phyloP scores from a whole-genome alignment of 2,329 filamentous ascomycete genomes.

The Penicillium janthinellum region DNA sequence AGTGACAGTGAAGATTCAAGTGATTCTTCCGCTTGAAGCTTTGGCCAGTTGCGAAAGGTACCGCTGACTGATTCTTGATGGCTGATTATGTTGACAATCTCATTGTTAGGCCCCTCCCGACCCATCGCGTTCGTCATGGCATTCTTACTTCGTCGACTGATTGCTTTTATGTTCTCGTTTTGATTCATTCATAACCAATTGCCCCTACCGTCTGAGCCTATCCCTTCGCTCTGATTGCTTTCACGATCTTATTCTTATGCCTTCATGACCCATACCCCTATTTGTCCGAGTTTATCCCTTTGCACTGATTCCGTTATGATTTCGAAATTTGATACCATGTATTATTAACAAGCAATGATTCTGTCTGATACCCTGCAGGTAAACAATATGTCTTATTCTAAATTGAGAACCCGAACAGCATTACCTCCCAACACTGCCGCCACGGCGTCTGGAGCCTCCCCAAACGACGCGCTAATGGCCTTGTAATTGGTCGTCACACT shows the following conservation, averaged over 20 bases:
- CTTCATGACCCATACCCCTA: no score
- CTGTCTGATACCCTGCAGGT: background rate
- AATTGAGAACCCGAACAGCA: slow-evolving; percentile 45
- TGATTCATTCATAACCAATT: no score
- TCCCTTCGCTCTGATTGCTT: no score
- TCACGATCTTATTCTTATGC: no score
- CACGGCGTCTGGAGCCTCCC: slow-evolving; percentile 32
- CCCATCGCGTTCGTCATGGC: no score
- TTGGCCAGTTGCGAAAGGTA: background rate
- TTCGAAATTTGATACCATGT: background rate
- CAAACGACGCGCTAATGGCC: slow-evolving; percentile 46
- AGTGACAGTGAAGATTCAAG: background rate
- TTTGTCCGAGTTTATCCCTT: no score
- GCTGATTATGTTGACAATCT: no score
- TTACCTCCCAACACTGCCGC: slow-evolving; percentile 48
- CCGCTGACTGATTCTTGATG: background rate
- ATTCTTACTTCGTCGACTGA: no score
- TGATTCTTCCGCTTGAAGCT: background rate
- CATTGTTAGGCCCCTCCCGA: no score
- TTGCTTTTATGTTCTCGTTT: no score
- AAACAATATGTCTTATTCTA: slow-evolving; percentile 27
- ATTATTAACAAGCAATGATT: background rate
- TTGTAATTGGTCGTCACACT: slow-evolving; percentile 52
- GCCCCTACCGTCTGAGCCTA: no score
- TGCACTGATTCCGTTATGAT: background rate